Evolutionary conservation across 768 basidiomycete genomes (phyloP).

Genomic region (Leccinum disarticulatum): DNA sequence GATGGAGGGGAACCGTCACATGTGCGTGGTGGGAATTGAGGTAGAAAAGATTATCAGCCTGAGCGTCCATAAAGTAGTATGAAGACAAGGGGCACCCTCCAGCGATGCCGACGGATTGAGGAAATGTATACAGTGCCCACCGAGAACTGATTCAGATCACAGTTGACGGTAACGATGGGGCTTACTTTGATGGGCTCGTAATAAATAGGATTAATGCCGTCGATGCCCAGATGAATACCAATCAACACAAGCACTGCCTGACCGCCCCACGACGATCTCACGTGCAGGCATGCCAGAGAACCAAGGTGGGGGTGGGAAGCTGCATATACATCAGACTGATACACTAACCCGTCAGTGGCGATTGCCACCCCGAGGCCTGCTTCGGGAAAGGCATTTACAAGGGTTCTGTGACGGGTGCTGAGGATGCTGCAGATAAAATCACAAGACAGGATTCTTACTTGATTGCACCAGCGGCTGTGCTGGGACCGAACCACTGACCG

Average conservation of each 20-base stretch:
- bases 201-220: slow-evolving; percentile 94
- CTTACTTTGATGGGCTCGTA: slow-evolving; percentile 79
- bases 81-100: slow-evolving; percentile 96
- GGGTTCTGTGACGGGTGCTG: slow-evolving; percentile 45
- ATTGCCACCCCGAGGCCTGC: slow-evolving; percentile 79
- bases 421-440: not conserved
- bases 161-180: not conserved
- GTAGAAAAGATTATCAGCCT: slow-evolving; percentile 84
- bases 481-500: slow-evolving; percentile 98
- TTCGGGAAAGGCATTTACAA: slow-evolving; percentile 77
- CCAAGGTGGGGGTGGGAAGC: slow-evolving; percentile 52
- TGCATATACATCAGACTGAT: slow-evolving; percentile 80
- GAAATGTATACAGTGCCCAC: slow-evolving; percentile 88
- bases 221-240: slow-evolving; percentile 87
- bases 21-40: slow-evolving; percentile 80
- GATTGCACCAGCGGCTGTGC: slow-evolving; percentile 95
- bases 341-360: slow-evolving; percentile 80
- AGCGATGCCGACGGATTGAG: slow-evolving; percentile 94
- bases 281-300: slow-evolving; percentile 32
- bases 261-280: slow-evolving; percentile 64
- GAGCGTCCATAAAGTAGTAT: slow-evolving; percentile 95
- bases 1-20: slow-evolving; percentile 69
- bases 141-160: not conserved
- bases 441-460: slow-evolving; percentile 49
- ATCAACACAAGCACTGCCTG: slow-evolving; percentile 84